Conservation (phyloP, 2,329 filamentous ascomycete species). For the Pseudogymnoascus sp. region DNA sequence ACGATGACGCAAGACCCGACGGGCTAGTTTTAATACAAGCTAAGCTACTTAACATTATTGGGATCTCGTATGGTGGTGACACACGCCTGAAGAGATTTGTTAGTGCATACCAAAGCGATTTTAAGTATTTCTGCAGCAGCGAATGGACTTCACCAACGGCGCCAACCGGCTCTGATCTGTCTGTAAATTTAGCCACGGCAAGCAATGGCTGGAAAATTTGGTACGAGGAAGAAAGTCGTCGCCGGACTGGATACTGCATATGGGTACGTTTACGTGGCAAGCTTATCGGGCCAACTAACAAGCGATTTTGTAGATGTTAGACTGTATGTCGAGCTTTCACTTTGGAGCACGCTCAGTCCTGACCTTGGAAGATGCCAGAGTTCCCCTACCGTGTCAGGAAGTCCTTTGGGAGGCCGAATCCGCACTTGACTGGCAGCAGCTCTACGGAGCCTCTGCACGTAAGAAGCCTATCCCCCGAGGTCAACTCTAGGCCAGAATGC, state of each 20-base stretch:
- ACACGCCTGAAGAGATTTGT: constrained; percentile 14
- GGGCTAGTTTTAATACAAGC: constrained; percentile 20
- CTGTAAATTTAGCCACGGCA: not conserved
- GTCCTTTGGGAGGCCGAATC: constrained; percentile 34
- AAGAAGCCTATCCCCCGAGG: constrained; percentile 11
- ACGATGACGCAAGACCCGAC: constrained; percentile 11
- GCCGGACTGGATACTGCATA: constrained; percentile 35
- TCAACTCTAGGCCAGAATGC: constrained; percentile 1
- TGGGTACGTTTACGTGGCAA: constrained; percentile 31
- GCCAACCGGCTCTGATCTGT: constrained; percentile 8
- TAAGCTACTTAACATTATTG: constrained; percentile 22
- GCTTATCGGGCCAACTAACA: not conserved
- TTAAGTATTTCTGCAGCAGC: constrained; percentile 22
- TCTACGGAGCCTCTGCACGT: constrained; percentile 18
- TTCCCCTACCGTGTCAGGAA: constrained; percentile 35
- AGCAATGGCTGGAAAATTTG: constrained; percentile 30
- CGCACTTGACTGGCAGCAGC: constrained; percentile 29
- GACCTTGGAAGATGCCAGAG: constrained; percentile 35
- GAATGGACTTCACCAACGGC: constrained; percentile 13
- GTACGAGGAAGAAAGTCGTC: constrained; percentile 31
- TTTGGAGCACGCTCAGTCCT: constrained; percentile 31
- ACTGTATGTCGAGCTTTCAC: constrained; percentile 35
- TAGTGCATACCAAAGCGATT: constrained; percentile 14
- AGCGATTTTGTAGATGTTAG: constrained; percentile 30
- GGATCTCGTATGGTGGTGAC: constrained; percentile 21